These are phyloP conservation scores for Sporothrix phasma DNA, from an alignment of 2,329 filamentous ascomycete genomes.

Conservation along the genomic window DNA sequence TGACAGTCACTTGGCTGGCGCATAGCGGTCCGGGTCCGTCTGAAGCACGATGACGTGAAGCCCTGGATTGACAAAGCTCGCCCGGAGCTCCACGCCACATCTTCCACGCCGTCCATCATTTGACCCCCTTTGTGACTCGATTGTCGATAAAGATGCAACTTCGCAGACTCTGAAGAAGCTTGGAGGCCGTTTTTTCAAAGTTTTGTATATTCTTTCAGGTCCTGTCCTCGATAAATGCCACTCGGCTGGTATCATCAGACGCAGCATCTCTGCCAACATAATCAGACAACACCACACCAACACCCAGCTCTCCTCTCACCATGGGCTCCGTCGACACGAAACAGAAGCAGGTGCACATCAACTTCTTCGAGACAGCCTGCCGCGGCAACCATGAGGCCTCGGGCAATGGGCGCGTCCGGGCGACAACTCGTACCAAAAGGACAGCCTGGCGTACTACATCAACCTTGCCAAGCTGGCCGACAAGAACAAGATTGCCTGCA, in stretches of 20 bases:
- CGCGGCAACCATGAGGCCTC: not conserved
- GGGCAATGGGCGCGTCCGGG: conserved; percentile 11
- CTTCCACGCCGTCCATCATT: too few relatives aligned
- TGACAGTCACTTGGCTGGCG: too few relatives aligned
- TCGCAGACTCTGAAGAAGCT: not conserved
- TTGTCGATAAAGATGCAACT: not conserved
- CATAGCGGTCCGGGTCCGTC: too few relatives aligned
- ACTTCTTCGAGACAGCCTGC: conserved; percentile 9
- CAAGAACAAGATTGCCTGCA: conserved; percentile 7
- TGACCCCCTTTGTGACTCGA: not conserved
- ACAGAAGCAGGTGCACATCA: conserved; percentile 21
- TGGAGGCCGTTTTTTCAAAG: not conserved
- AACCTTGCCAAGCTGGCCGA: conserved; percentile 12
- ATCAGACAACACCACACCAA: not conserved
- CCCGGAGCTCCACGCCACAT: too few relatives aligned
- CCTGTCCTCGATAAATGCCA: not conserved
- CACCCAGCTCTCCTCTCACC: not conserved
- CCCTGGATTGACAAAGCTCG: too few relatives aligned
- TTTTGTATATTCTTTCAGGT: not conserved
- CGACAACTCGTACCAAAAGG: conserved; percentile 9
- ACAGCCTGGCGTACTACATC: conserved; percentile 12
- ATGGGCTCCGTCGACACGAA: conserved; percentile 1
- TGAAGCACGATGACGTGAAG: too few relatives aligned
- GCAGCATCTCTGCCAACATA: not conserved
- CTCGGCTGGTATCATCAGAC: not conserved